phyloP scores from a whole-genome alignment of 2,329 filamentous ascomycete species.

The Fusarium tjaetaba region DNA sequence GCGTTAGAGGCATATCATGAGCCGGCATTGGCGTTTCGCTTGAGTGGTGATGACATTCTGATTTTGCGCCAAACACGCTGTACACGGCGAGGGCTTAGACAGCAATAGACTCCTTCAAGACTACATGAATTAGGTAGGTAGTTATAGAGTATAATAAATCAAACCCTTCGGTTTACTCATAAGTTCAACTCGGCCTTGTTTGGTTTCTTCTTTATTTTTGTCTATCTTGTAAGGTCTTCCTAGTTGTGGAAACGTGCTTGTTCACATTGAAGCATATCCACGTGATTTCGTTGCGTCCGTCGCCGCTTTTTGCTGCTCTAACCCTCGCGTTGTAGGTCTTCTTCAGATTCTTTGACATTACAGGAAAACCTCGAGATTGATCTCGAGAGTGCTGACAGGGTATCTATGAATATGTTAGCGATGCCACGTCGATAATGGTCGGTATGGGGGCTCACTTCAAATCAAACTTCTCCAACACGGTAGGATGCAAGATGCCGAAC shows the following conservation, averaged over 20 bases:
- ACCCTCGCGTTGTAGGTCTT: constrained; percentile 22
- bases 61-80: background rate
- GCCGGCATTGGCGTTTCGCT: constrained; percentile 16
- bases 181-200: constrained; percentile 6
- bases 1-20: background rate
- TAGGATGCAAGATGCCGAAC: constrained; percentile 94
- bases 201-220: constrained; percentile 35
- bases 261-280: constrained; percentile 32
- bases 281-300: constrained; percentile 23
- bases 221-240: constrained; percentile 43
- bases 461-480: constrained; percentile 92
- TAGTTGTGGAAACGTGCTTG: constrained; percentile 27
- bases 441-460: constrained; percentile 68
- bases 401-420: constrained; percentile 63
- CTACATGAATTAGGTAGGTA: background rate
- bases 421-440: background rate
- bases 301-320: constrained; percentile 7
- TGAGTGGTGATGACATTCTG: constrained; percentile 3
- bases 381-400: constrained; percentile 91
- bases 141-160: constrained; percentile 1
- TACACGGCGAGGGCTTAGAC: constrained; percentile 13
- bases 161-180: background rate
- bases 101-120: constrained; percentile 1
- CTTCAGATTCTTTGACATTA: constrained; percentile 53
- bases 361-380: constrained; percentile 94